Evolutionary conservation across 257 asterid species (phyloP).

Genomic region (Fraxinus americana): DNA sequence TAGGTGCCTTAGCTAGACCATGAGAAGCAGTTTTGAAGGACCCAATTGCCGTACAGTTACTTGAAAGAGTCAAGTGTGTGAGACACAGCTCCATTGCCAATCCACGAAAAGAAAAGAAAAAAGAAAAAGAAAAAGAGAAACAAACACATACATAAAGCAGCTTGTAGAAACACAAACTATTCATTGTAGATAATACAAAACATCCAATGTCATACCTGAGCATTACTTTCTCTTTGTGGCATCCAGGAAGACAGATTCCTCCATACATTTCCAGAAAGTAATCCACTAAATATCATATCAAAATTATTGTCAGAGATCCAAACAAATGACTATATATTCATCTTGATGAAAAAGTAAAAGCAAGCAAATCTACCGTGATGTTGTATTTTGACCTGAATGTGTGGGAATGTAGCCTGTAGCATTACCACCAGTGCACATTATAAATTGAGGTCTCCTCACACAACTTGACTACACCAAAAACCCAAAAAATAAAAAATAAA

Average conservation of each 20-base stretch:
- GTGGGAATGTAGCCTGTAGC: constrained; percentile 68
- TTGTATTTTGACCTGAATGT: constrained; percentile 55
- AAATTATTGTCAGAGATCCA: constrained; percentile 15
- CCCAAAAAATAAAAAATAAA: background rate
- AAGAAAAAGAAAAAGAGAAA: too few species aligned
- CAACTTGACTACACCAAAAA: constrained; percentile 48
- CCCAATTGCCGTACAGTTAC: background rate
- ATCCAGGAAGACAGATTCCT: constrained; percentile 73
- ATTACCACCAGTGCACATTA: constrained; percentile 53
- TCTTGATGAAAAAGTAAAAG: constrained; percentile 6
- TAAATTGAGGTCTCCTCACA: constrained; percentile 61
- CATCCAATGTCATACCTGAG: constrained; percentile 50
- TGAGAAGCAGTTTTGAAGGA: background rate
- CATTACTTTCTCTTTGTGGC: constrained; percentile 69
- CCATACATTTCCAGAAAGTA: constrained; percentile 71
- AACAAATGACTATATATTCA: constrained; percentile 1
- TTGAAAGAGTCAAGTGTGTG: too few species aligned
- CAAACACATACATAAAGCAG: background rate
- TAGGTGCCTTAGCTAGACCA: background rate
- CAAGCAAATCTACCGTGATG: constrained; percentile 53
- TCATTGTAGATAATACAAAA: background rate
- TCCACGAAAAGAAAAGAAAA: too few species aligned
- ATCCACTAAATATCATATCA: constrained; percentile 48
- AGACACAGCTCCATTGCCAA: too few species aligned
- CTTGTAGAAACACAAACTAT: background rate